Conservation (phyloP, 768 basidiomycete species). For the Psilocybe subaeruginosa region DNA sequence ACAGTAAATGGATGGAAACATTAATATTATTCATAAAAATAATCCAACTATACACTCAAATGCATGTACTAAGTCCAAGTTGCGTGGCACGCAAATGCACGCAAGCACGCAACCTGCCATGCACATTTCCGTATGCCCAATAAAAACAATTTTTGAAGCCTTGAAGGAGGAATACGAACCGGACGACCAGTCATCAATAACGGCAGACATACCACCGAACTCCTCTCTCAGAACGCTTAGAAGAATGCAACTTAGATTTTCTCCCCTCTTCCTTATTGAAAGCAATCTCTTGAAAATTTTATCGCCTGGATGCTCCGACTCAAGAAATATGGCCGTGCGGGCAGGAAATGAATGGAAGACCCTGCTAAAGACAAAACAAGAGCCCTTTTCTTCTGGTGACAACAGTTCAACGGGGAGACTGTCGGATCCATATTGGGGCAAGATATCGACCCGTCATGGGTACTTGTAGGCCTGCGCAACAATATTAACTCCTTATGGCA, state of each 20-base stretch:
- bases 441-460: conserved; percentile 49
- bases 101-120: too few relatives aligned
- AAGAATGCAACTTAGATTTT: conserved; percentile 37
- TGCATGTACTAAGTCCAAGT: too few relatives aligned
- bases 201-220: conserved; percentile 15
- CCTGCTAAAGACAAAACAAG: conserved; percentile 29
- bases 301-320: conserved; percentile 43
- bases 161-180: conserved; percentile 50
- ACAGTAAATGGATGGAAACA: too few relatives aligned
- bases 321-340: conserved; percentile 50
- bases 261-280: conserved; percentile 59
- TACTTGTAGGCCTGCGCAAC: conserved; percentile 55
- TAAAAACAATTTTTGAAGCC: conserved; percentile 59
- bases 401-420: conserved; percentile 1
- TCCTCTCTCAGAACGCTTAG: conserved; percentile 29
- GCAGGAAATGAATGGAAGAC: conserved; percentile 65
- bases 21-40: too few relatives aligned
- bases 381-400: conserved; percentile 6
- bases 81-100: too few relatives aligned
- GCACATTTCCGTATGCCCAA: conserved; percentile 20
- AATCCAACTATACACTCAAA: too few relatives aligned
- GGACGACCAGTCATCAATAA: conserved; percentile 16
- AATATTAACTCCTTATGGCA: conserved; percentile 69
- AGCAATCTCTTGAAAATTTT: conserved; percentile 53
- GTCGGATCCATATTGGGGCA: conserved; percentile 25